Percentiles rank a stretch among this genome's conserved stretches.
Conservation (phyloP, 176 grass and related monocot genomes). For the Juncus effusus region DNA sequence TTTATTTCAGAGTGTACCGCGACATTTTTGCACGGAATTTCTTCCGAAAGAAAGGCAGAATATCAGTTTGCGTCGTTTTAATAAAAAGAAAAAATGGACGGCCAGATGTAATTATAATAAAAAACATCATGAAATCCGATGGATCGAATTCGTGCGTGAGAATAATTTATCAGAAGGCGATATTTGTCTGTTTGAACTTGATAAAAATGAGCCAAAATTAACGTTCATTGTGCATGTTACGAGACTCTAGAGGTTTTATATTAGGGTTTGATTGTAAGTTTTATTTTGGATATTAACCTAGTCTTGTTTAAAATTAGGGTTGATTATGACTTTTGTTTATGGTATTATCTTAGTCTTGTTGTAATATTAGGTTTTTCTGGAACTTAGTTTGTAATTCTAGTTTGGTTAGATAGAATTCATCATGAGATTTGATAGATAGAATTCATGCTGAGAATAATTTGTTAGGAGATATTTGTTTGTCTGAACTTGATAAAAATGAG, state of each 20-base stretch:
- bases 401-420: too few relatives aligned
- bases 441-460: too few relatives aligned
- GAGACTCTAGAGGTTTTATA: not conserved
- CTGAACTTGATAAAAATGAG: not conserved
- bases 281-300: not conserved
- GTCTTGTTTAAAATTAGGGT: too few relatives aligned
- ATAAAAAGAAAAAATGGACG: conserved; percentile 4
- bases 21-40: not conserved
- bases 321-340: too few relatives aligned
- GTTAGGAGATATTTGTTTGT: too few relatives aligned
- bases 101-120: not conserved
- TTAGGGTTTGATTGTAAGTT: too few relatives aligned
- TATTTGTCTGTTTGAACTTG: conserved; percentile 48
- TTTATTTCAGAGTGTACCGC: not conserved
- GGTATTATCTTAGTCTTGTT: too few relatives aligned
- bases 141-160: conserved; percentile 28
- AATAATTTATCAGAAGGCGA: conserved; percentile 35
- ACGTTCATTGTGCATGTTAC: conserved; percentile 38
- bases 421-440: too few relatives aligned
- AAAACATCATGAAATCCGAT: not conserved
- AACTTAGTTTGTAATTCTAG: too few relatives aligned
- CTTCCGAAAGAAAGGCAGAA: not conserved
- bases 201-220: conserved; percentile 10
- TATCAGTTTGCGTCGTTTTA: not conserved
- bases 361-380: too few relatives aligned